A percentile compares a stretch with the other conserved stretches of the same genome.
Evolutionary conservation across 257 asterid genomes (phyloP).

Genomic region (Phtheirospermum japonicum): DNA sequence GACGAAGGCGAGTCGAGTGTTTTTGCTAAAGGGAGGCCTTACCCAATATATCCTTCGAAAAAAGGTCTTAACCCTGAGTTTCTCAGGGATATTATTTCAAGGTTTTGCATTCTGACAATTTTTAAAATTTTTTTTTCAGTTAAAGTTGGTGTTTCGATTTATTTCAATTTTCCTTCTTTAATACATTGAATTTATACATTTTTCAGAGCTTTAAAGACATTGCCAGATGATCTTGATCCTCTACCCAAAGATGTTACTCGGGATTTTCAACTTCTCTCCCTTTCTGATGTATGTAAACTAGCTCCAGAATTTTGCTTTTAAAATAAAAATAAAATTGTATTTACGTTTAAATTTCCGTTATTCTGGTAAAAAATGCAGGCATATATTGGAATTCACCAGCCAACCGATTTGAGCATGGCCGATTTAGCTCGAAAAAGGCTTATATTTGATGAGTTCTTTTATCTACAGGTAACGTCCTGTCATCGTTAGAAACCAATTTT

Average conservation of each 20-base stretch:
- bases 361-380: conserved; percentile 54
- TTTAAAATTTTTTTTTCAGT: conserved; percentile 18
- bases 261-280: conserved; percentile 63
- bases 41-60: conserved; percentile 94
- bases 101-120: conserved; percentile 45
- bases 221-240: conserved; percentile 76
- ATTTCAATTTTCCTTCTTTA: conserved; percentile 21
- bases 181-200: conserved; percentile 28
- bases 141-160: conserved; percentile 14
- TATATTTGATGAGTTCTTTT: conserved; percentile 94
- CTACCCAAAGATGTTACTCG: conserved; percentile 65
- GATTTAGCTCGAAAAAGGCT: conserved; percentile 93
- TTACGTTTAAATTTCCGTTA: conserved; percentile 1
- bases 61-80: conserved; percentile 76
- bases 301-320: conserved; percentile 6
- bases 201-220: conserved; percentile 67
- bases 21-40: conserved; percentile 72
- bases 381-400: conserved; percentile 89
- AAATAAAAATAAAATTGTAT: too few relatives aligned
- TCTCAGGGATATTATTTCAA: conserved; percentile 68
- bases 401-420: conserved; percentile 61
- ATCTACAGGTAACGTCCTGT: conserved; percentile 63
- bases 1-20: conserved; percentile 60
- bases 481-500: neutral
- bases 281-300: conserved; percentile 62